phyloP scores from a whole-genome alignment of 176 grass and related monocot genomes.

The Aechmea fasciata region DNA sequence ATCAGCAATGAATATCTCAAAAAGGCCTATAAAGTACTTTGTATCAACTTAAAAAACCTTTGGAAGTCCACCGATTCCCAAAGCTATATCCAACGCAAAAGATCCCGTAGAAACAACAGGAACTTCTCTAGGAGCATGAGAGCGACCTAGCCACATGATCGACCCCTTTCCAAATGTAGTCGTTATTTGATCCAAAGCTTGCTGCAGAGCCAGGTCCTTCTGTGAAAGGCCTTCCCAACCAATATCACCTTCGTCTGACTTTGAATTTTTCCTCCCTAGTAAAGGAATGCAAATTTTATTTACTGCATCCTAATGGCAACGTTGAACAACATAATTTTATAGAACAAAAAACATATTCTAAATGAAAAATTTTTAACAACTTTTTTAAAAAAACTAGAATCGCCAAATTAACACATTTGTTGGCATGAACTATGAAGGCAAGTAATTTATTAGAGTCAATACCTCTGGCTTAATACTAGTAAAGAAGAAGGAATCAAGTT shows the following conservation, averaged over 20 bases:
- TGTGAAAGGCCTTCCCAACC: conserved; percentile 68
- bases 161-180: conserved; percentile 78
- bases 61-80: conserved; percentile 79
- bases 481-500: conserved; percentile 2
- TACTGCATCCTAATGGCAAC: neutral
- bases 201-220: conserved; percentile 80
- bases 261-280: conserved; percentile 59
- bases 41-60: conserved; percentile 33
- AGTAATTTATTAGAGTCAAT: neutral
- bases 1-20: neutral
- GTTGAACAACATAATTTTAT: neutral
- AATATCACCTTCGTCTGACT: conserved; percentile 51
- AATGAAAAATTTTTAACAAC: too few species aligned
- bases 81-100: conserved; percentile 76
- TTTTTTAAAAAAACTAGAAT: too few species aligned
- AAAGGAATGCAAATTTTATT: conserved; percentile 7
- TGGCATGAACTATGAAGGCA: neutral
- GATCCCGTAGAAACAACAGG: conserved; percentile 87
- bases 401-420: too few species aligned
- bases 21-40: too few species aligned
- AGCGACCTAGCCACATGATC: conserved; percentile 96
- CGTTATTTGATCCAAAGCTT: conserved; percentile 93
- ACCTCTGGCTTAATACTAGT: neutral
- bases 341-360: neutral
- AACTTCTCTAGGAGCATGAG: conserved; percentile 57